These are phyloP conservation scores for Penicillium paradoxum DNA, from an alignment of 495 filamentous ascomycete species.

Conservation along the genomic window DNA sequence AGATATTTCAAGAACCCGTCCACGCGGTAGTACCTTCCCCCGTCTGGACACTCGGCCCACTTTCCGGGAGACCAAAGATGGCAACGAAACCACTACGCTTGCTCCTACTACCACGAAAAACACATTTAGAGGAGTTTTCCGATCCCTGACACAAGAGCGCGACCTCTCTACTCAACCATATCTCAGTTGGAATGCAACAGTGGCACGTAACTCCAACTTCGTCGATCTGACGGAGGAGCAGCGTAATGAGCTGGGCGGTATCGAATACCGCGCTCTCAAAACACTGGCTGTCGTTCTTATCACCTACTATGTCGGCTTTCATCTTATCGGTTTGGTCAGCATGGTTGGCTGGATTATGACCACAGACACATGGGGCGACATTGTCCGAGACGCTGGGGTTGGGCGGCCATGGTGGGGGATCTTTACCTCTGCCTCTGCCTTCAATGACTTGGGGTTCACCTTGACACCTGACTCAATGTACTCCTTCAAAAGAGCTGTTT, in stretches of 20 bases:
- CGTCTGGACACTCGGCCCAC: conserved; percentile 38
- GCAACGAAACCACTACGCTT: conserved; percentile 9
- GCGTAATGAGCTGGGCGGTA: conserved; percentile 86
- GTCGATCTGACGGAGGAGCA: conserved; percentile 83
- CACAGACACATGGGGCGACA: conserved; percentile 47
- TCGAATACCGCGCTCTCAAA: conserved; percentile 89
- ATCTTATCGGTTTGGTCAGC: conserved; percentile 64
- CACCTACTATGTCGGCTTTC: conserved; percentile 71
- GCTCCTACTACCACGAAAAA: conserved; percentile 23
- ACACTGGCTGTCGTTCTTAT: conserved; percentile 73
- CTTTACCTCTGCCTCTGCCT: conserved; percentile 77
- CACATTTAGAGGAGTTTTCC: conserved; percentile 34
- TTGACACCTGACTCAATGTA: conserved; percentile 90
- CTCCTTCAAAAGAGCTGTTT: conserved; percentile 71
- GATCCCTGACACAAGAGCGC: conserved; percentile 40
- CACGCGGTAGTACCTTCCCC: conserved; percentile 35
- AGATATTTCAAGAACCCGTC: conserved; percentile 32
- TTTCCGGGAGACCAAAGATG: conserved; percentile 26
- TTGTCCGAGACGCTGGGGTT: conserved; percentile 58
- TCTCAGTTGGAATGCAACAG: conserved; percentile 86
- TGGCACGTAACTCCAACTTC: conserved; percentile 89
- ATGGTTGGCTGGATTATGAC: conserved; percentile 76
- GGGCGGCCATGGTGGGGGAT: conserved; percentile 84
- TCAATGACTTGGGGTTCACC: conserved; percentile 84
- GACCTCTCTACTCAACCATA: conserved; percentile 65